Conservation (phyloP, 225 moss, liverwort and hornwort genomes). For the Lunularia cruciata region DNA sequence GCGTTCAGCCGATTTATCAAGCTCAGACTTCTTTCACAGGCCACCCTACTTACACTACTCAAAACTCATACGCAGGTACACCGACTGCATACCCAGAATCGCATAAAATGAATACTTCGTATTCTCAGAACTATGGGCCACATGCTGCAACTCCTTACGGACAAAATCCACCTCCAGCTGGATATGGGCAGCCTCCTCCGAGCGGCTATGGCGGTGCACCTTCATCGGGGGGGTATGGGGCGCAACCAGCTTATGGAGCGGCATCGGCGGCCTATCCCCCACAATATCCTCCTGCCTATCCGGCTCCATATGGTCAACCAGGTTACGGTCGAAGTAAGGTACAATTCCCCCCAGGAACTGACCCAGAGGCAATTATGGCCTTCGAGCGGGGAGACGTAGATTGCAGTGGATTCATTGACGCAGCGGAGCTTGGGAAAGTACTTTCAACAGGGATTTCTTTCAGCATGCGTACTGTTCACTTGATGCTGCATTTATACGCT, state of each 20-base stretch:
- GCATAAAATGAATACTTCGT: slow-evolving; percentile 15
- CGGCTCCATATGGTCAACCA: slow-evolving; percentile 29
- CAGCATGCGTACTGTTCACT: slow-evolving; percentile 69
- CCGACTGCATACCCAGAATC: slow-evolving; percentile 27
- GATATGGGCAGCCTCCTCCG: slow-evolving; percentile 24
- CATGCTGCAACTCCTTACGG: slow-evolving; percentile 25
- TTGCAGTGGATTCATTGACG: slow-evolving; percentile 49
- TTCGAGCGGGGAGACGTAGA: slow-evolving; percentile 52
- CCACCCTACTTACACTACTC: slow-evolving; percentile 14
- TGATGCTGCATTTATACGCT: slow-evolving; percentile 80
- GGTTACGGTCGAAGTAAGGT: slow-evolving; percentile 27
- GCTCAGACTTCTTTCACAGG: slow-evolving; percentile 33
- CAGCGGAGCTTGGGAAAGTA: slow-evolving; percentile 45
- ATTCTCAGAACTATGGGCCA: slow-evolving; percentile 19
- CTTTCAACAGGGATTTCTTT: slow-evolving; percentile 54
- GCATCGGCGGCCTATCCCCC: slow-evolving; percentile 24
- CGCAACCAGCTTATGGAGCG: slow-evolving; percentile 22
- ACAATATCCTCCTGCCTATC: slow-evolving; percentile 42
- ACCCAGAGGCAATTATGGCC: slow-evolving; percentile 47
- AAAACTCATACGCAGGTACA: slow-evolving; percentile 16
- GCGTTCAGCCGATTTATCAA: slow-evolving; percentile 30
- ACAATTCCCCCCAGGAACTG: slow-evolving; percentile 50
- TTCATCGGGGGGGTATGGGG: slow-evolving; percentile 29
- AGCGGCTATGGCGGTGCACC: slow-evolving; percentile 25
- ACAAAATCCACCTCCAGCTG: slow-evolving; percentile 15